Evolutionary conservation across 169 alveolate species (phyloP).

Genomic region (Babesia bovis): DNA sequence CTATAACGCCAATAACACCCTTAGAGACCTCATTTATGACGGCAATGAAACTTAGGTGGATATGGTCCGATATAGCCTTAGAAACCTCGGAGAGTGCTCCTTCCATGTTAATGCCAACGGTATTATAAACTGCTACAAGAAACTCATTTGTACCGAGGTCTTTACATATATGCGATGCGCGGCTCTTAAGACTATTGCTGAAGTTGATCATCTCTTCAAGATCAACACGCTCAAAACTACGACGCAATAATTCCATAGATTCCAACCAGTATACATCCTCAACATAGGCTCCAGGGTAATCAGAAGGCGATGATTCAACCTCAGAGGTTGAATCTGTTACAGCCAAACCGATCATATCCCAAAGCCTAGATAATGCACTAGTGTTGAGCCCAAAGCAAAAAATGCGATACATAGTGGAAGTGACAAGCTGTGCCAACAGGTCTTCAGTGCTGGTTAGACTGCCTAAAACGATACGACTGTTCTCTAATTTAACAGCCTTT

Average conservation of each 20-base stretch:
- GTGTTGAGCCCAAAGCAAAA: constrained; percentile 11
- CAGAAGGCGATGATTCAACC: neutral
- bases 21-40: neutral
- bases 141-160: neutral
- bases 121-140: neutral
- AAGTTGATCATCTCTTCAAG: constrained; percentile 12
- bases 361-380: neutral
- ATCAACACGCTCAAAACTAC: constrained; percentile 19
- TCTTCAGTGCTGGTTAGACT: neutral
- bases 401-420: constrained; percentile 15
- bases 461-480: constrained; percentile 3
- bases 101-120: neutral
- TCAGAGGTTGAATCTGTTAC: neutral
- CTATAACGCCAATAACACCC: neutral
- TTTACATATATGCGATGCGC: neutral
- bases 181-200: neutral
- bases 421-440: constrained; percentile 7
- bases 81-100: neutral
- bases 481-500: constrained; percentile 1
- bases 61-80: neutral
- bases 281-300: neutral
- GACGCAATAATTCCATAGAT: constrained; percentile 1
- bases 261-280: constrained; percentile 6
- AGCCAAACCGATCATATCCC: neutral
- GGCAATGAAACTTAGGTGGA: neutral